Conservation (phyloP, 208 protist species). For the Herpetomonas samuelpessoai region DNA sequence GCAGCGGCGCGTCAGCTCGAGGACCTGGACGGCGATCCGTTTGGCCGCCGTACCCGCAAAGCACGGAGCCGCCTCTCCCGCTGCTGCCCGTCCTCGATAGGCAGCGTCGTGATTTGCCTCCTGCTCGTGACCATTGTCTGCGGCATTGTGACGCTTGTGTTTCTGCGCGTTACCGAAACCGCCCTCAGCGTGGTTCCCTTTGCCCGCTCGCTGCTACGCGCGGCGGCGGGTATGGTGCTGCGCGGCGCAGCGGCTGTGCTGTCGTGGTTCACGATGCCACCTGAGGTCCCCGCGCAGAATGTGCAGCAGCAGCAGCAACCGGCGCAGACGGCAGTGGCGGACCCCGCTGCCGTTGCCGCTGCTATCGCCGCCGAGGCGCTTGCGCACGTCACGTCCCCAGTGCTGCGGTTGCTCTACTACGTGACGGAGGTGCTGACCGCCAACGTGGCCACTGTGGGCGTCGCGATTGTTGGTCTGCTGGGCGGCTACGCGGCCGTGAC, state of each 20-base stretch:
- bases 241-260: neutral
- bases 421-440: conserved; percentile 2
- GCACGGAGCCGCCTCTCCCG: neutral
- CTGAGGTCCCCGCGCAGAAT: no score
- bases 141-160: neutral
- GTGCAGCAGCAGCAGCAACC: no score
- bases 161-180: neutral
- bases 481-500: conserved; percentile 70
- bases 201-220: neutral
- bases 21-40: neutral
- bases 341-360: neutral
- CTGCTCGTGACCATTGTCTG: neutral
- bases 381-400: conserved; percentile 15
- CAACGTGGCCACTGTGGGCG: conserved; percentile 45
- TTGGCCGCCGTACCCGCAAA: neutral
- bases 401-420: neutral
- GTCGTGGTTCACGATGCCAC: neutral
- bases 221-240: neutral
- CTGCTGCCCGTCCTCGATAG: neutral
- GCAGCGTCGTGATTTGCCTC: neutral
- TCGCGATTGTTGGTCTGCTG: conserved; percentile 61
- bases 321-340: no score
- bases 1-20: neutral
- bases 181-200: neutral
- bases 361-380: conserved; percentile 11